A percentile compares a stretch with the other conserved stretches of the same genome.
phyloP scores from a whole-genome alignment of 331 rosid genomes.

The Dryas integrifolia region DNA sequence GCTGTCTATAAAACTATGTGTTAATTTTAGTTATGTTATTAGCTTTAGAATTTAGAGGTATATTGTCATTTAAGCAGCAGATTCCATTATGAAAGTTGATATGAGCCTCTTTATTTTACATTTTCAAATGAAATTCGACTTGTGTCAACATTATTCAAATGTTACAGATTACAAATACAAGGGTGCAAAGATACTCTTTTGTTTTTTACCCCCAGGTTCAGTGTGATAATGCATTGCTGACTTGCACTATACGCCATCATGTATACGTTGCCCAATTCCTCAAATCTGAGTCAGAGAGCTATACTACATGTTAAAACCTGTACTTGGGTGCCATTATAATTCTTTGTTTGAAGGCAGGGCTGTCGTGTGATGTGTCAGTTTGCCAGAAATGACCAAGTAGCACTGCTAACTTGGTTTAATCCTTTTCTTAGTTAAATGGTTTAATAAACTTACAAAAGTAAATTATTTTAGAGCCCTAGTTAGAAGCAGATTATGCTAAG shows the following conservation, averaged over 20 bases:
- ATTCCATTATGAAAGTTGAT: not conserved
- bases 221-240: not conserved
- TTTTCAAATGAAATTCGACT: not conserved
- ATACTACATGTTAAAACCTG: not conserved
- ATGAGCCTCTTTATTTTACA: not conserved
- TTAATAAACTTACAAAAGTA: too few species aligned
- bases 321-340: not conserved
- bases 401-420: not conserved
- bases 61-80: not conserved
- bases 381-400: not conserved
- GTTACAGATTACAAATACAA: not conserved
- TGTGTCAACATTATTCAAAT: not conserved
- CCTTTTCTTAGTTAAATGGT: too few species aligned
- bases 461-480: too few species aligned
- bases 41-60: not conserved
- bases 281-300: not conserved
- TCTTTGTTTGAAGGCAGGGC: not conserved
- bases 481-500: too few species aligned
- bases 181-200: not conserved
- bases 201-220: not conserved
- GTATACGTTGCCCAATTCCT: not conserved
- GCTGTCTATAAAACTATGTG: not conserved
- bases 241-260: not conserved
- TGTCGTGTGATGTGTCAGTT: not conserved
- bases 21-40: not conserved